Evolutionary conservation across 2,329 filamentous ascomycete species (phyloP), one percentile per base, ranked within the genome.

Genomic region (Ceratocystis smalleyi): DNA sequence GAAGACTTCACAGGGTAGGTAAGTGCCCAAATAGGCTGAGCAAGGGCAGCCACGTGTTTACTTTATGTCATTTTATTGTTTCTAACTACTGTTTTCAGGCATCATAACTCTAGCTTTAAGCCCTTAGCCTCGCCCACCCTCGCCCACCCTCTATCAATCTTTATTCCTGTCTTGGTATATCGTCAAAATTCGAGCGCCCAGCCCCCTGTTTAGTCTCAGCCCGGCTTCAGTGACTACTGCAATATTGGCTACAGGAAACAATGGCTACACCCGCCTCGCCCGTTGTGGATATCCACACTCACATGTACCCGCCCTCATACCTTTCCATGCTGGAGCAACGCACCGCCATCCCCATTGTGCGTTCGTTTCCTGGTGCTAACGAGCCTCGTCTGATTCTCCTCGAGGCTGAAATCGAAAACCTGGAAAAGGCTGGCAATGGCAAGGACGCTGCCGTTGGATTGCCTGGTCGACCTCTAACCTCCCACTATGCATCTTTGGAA

Each of bases 391-490:
- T 89, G 65, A 83, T 88, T 67, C 83, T 88, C 64, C 77, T 88
- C 4, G 80, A 75, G 30, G 73, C 77, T 24, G 78, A 81, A 69
- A 74, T 75, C 59, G 74, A 76, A 59, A 74, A 75, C 2, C 71
- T 80, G 22, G 73, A 79, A n/a, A 75, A 75, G 61, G 76, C 83
- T 1, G 75, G 78, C 62, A 77, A 82, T 1, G 75, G 78, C 62
- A 77, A 82, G 69, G 79, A 84, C 71, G 74, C 79, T 27, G 73
- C 78, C 1, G 17, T 12, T 12, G 61, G 57, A 24, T 81, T 83
- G 7, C 85, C 88, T 2, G 91, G 91, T 45, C 84, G 91, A 2
- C 91, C 91, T 2, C 83, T 96, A 54, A 92, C 90, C 24, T 78
- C 83, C 0, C 88, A 91, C 70, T 96, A 92, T 78, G 89, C 86